Evolutionary conservation across 1,139 yeast species (phyloP), one percentile per base, ranked within the genome.

Genomic region (Meyerozyma carpophila): DNA sequence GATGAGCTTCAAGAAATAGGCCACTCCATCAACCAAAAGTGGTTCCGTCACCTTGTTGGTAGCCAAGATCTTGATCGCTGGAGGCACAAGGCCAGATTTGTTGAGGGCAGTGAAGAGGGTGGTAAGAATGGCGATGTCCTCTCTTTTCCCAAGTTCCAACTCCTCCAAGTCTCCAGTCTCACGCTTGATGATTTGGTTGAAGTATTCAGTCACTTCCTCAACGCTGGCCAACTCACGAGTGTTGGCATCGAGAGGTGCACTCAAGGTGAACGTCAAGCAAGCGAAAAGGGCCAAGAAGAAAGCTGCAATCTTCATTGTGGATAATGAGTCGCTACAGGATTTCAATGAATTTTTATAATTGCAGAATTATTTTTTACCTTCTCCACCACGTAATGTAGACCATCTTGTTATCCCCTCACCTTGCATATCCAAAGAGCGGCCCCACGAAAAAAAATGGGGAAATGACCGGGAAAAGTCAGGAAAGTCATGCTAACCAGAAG

Each of bases 41-140:
- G 54, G 47, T 44, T 63, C 63, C 6, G 67, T 58, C 29, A 55
- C 44, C 8, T 56, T 47, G 36, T 50, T 52, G 9, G 63, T 57
- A 16, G 59, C 56, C 7, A 63, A 52, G 2, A 50, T 49, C 43
- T 62, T 62, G 2, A 56, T 53, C 28, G 62, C 47, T 24, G 51
- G 45, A 5, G 62, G 62, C 39, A 61, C 67, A 18, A 53, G 49
- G 13, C 65, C 68, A 18, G 60, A 51, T 43, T 55, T 50, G 51
- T 65, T 64, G 46, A 65, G 54, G 8, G 53, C 53, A 20, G 60
- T 58, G 45, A 63, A 59, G 18, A 60, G 54, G n/a, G 54, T 48
- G 2, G 68, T 63, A 41, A 65, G 59, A 10, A 34, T 18, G 14
- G 37, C 27, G n/a, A 34, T 34, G 25, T 34, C 37, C 2, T 18